Percentiles rank a stretch among this genome's conserved stretches.
phyloP scores from a whole-genome alignment of 208 protist species.

The Wallacemonas sp. region DNA sequence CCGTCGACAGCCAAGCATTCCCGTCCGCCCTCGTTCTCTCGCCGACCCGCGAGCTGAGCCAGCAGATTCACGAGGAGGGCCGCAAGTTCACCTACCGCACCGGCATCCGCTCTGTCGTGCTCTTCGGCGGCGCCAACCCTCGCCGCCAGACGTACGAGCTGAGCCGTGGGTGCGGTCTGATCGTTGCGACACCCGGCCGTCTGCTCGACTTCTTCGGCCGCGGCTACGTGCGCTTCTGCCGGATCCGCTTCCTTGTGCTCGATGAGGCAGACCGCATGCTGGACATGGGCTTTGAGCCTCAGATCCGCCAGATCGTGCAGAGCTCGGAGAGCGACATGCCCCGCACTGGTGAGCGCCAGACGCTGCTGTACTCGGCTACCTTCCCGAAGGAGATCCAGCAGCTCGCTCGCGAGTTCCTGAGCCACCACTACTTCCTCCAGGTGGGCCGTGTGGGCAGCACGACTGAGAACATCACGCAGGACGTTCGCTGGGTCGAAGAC shows the following conservation, averaged over 20 bases:
- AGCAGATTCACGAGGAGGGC: conserved; percentile 98
- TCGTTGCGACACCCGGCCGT: conserved; percentile 92
- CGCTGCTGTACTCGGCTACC: conserved; percentile 99
- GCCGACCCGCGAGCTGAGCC: conserved; percentile 97
- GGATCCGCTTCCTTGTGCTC: conserved; percentile 95
- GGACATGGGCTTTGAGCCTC: conserved; percentile 99
- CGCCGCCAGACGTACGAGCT: conserved; percentile 96
- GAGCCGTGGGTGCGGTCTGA: conserved; percentile 93
- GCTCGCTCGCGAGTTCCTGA: conserved; percentile 97
- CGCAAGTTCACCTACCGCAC: conserved; percentile 96
- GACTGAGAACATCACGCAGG: conserved; percentile 96
- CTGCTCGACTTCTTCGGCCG: conserved; percentile 86
- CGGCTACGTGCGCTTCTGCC: conserved; percentile 81
- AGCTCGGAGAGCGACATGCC: conserved; percentile 95
- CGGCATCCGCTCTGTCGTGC: conserved; percentile 92
- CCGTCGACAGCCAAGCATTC: conserved; percentile 49
- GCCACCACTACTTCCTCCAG: conserved; percentile 96
- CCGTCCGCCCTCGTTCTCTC: conserved; percentile 95
- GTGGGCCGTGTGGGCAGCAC: conserved; percentile 98
- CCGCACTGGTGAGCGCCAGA: conserved; percentile 96
- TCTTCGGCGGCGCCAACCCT: conserved; percentile 98
- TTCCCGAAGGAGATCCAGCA: conserved; percentile 99
- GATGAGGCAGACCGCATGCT: conserved; percentile 99
- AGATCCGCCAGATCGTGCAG: conserved; percentile 98
- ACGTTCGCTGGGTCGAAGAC: conserved; percentile 91